A percentile compares a stretch with the other conserved stretches of the same genome.
Conservation (phyloP, 139 green algal genomes). For the Volvox reticuliferus region DNA sequence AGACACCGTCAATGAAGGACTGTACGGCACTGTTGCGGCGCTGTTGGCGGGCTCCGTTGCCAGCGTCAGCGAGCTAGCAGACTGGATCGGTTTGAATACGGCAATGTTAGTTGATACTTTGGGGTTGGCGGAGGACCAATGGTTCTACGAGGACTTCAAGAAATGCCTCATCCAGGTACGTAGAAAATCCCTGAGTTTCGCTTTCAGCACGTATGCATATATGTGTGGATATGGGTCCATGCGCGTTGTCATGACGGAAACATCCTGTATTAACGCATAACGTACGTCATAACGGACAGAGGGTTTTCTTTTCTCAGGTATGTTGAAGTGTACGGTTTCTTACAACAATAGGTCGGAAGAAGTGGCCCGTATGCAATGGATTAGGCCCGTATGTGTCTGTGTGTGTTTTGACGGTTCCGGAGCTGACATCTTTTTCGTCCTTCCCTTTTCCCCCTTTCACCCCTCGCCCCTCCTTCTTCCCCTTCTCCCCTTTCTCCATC, state of each 20-base stretch:
- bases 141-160: slow-evolving; percentile 20
- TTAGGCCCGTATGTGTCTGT: background rate
- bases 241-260: too few species aligned
- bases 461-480: background rate
- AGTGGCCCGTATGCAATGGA: too few species aligned
- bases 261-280: too few species aligned
- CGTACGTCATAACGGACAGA: too few species aligned
- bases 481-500: background rate
- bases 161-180: slow-evolving; percentile 35
- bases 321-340: too few species aligned
- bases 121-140: background rate
- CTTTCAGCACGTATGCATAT: too few species aligned
- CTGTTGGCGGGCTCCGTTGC: slow-evolving; percentile 6
- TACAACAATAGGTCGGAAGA: too few species aligned
- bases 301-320: too few species aligned
- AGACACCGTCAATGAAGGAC: background rate
- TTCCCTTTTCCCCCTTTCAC: background rate
- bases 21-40: background rate
- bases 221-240: too few species aligned
- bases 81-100: slow-evolving; percentile 26
- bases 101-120: slow-evolving; percentile 34
- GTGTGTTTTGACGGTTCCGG: background rate
- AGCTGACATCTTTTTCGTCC: background rate
- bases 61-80: background rate
- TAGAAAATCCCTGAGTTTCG: too few species aligned